Conservation (phyloP, 2,329 filamentous ascomycete genomes). For the Colletotrichum magnum region DNA sequence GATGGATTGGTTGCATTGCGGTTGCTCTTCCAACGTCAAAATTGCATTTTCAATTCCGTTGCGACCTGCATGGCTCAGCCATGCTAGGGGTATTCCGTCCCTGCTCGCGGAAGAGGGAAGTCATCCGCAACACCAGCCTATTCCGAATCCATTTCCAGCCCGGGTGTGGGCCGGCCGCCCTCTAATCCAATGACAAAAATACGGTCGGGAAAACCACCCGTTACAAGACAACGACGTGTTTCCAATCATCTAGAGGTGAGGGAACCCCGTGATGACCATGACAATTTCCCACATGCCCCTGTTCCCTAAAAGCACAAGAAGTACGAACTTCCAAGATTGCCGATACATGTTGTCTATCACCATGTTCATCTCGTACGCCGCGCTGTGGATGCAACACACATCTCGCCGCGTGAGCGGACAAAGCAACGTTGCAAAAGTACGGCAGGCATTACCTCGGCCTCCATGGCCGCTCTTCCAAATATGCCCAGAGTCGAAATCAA, state of each 20-base stretch:
- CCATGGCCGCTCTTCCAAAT: slow-evolving; percentile 39
- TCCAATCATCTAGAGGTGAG: slow-evolving; percentile 24
- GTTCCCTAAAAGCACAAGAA: slow-evolving; percentile 36
- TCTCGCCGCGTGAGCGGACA: background rate
- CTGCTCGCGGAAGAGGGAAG: slow-evolving; percentile 11
- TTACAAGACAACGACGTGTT: slow-evolving; percentile 17
- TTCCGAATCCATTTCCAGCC: slow-evolving; percentile 12
- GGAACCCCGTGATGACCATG: slow-evolving; percentile 13
- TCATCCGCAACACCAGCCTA: slow-evolving; percentile 24
- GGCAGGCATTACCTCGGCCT: slow-evolving; percentile 45
- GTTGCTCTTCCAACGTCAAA: slow-evolving; percentile 25
- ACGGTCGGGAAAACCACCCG: background rate
- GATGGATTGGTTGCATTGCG: background rate
- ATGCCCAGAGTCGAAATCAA: slow-evolving; percentile 29
- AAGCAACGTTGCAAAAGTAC: slow-evolving; percentile 16
- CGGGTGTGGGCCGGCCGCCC: slow-evolving; percentile 1
- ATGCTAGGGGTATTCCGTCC: slow-evolving; percentile 38
- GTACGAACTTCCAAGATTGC: slow-evolving; percentile 39
- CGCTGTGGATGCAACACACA: slow-evolving; percentile 21
- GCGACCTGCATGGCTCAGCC: slow-evolving; percentile 36
- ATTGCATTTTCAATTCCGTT: slow-evolving; percentile 15
- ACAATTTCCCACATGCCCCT: slow-evolving; percentile 30
- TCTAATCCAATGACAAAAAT: background rate
- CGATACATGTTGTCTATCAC: slow-evolving; percentile 40
- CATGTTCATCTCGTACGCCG: slow-evolving; percentile 22